Evolutionary conservation across 306 rosid genomes (phyloP).

Genomic region (Dryas alaskensis): DNA sequence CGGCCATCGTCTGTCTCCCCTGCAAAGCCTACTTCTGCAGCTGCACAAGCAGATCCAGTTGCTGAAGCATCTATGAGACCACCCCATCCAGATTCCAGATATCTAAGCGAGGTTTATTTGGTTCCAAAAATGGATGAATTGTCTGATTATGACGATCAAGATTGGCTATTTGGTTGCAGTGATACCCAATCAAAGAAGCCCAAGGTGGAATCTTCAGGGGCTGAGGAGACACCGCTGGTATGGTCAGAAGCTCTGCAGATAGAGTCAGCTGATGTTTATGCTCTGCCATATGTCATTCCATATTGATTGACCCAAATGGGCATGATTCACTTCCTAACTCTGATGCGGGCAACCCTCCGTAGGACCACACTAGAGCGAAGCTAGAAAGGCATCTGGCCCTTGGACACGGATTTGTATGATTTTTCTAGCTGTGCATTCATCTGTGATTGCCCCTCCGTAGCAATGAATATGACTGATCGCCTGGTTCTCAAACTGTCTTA

Average conservation of each 20-base stretch:
- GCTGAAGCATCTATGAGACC: constrained; percentile 44
- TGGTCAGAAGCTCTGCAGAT: constrained; percentile 87
- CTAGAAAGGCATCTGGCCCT: constrained; percentile 28
- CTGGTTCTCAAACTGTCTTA: constrained; percentile 26
- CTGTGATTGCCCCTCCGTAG: constrained; percentile 27
- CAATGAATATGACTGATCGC: constrained; percentile 30
- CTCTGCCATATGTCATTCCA: constrained; percentile 89
- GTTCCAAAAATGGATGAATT: constrained; percentile 62
- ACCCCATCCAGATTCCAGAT: constrained; percentile 77
- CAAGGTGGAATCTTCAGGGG: constrained; percentile 33
- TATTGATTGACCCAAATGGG: constrained; percentile 47
- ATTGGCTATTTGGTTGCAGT: constrained; percentile 63
- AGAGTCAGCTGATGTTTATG: constrained; percentile 58
- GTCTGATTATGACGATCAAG: constrained; percentile 56
- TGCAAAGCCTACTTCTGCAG: constrained; percentile 33
- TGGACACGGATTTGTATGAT: constrained; percentile 30
- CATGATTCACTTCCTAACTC: constrained; percentile 29
- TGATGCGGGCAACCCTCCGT: constrained; percentile 32
- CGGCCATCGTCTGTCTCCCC: constrained; percentile 37
- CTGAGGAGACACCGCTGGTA: constrained; percentile 48
- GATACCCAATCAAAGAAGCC: constrained; percentile 40
- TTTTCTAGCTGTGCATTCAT: constrained; percentile 34
- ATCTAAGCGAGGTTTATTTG: constrained; percentile 53
- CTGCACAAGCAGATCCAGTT: constrained; percentile 34
- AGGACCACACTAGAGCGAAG: constrained; percentile 18